Evolutionary conservation across 208 protist genomes (phyloP).

Genomic region (Strigomonas galati): DNA sequence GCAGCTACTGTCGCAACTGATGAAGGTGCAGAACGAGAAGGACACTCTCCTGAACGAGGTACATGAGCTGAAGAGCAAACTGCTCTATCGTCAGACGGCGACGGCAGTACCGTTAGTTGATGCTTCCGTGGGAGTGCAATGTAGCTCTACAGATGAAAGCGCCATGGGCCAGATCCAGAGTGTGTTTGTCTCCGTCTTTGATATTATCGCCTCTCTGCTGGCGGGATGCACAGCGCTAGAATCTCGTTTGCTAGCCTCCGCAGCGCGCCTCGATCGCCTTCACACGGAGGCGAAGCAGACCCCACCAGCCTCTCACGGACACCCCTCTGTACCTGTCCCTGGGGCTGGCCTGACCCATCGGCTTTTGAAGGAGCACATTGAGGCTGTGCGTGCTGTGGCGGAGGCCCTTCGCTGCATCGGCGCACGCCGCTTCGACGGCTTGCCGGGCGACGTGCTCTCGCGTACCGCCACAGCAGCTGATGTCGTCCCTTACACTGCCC

Average conservation of each 20-base stretch:
- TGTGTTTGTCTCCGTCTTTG: neutral
- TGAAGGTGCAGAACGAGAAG: conserved; percentile 30
- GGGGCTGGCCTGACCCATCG: conserved; percentile 14
- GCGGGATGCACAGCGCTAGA: conserved; percentile 52
- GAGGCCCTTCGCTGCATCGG: conserved; percentile 27
- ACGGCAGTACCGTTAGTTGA: neutral
- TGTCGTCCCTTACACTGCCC: conserved; percentile 27
- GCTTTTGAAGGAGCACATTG: conserved; percentile 23
- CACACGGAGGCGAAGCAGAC: neutral
- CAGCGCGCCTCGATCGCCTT: conserved; percentile 13
- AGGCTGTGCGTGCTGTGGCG: conserved; percentile 28
- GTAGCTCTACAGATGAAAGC: too few species aligned
- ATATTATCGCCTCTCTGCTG: conserved; percentile 27
- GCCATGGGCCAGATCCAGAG: neutral
- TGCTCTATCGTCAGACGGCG: neutral
- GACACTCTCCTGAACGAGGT: conserved; percentile 20
- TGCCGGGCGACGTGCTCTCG: conserved; percentile 13
- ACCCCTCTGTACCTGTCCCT: too few species aligned
- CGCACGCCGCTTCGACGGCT: conserved; percentile 11
- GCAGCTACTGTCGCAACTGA: conserved; percentile 30
- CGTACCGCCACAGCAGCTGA: conserved; percentile 56
- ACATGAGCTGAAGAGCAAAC: neutral
- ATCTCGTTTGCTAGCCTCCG: conserved; percentile 29
- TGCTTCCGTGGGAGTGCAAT: neutral
- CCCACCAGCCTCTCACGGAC: neutral